Evolutionary conservation across 148 eudicot species (phyloP), one percentile per base, ranked within the genome.

Genomic region (Chenopodium suecicum): DNA sequence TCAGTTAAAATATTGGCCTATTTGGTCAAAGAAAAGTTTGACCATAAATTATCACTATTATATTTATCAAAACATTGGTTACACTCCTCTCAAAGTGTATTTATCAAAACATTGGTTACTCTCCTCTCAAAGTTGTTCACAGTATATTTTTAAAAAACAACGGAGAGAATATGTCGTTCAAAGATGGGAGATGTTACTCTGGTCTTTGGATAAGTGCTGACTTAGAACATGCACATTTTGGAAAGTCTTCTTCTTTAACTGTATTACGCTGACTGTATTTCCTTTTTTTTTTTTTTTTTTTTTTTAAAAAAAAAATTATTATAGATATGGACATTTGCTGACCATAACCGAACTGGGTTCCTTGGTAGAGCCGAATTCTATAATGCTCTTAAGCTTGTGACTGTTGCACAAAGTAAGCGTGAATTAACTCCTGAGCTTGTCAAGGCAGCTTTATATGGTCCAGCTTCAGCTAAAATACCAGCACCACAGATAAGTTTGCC

Each of bases 241-340:
- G 29, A 3, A 22, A 4, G 41, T 37, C 46, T 20, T 64, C 9
- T 0, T 56, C 6, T 67, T 52, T 52, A 67, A n/a, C 2, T 66
- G 9, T 73, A 29, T 50, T 77, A 31, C 29, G 63, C 63, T 82
- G 65, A 85, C 73, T 47, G 79, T 25, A 19, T 63, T 14, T 34
- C 9, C 37, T 62, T 47, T 22, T 9, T 27, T 58, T 9, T 83
- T 5, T 41, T 41, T 41, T 41, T 6, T 5, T 37, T 37, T 37
- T 37, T 37, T 37, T 4, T 37, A 37, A 27, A 27, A 27, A 27
- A 27, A 27, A 27, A 27, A 41, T 41, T 56, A 32, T 20, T 50
- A 79, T 90, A 96, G 99, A 92, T 96, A 89, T 96, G 99, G 99
- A 90, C 83, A 32, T 86, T 85, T 90, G 99, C 98, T 76, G 94